Evolutionary conservation across 2,329 filamentous ascomycete species (phyloP).

Genomic region (Colletotrichum sp.): DNA sequence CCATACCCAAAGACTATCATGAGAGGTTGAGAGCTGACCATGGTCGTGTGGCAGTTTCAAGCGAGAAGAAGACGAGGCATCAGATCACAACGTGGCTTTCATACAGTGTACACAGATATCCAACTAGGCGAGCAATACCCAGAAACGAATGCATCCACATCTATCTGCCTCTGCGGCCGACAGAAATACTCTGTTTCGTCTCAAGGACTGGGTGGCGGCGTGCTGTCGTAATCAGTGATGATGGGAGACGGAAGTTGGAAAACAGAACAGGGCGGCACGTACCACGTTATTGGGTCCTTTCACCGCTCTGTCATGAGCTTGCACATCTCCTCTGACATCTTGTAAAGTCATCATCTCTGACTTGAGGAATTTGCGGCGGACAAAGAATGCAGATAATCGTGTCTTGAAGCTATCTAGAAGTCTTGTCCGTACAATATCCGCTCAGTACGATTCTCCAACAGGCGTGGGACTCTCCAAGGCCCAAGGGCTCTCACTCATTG

Average conservation of each 20-base stretch:
- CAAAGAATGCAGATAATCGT: background rate
- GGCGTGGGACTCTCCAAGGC: background rate
- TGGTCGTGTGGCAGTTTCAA: background rate
- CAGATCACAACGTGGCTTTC: background rate
- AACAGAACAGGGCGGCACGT: background rate
- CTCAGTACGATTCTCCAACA: background rate
- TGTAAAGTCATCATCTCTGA: background rate
- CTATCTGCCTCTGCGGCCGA: background rate
- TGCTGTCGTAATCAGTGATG: background rate
- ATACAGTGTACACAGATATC: background rate
- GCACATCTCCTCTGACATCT: background rate
- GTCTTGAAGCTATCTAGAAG: background rate
- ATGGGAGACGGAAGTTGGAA: background rate
- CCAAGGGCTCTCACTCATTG: background rate
- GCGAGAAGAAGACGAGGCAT: background rate
- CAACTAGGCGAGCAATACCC: background rate
- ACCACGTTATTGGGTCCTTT: rapidly evolving
- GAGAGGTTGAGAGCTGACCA: background rate
- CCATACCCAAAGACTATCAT: background rate
- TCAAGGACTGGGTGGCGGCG: background rate
- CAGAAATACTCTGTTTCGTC: rapidly evolving
- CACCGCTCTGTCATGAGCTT: background rate
- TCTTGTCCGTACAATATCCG: background rate
- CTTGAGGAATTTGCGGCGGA: background rate
- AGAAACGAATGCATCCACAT: background rate